phyloP scores from a whole-genome alignment of 2,329 filamentous ascomycete genomes.

The Hortaea werneckii region DNA sequence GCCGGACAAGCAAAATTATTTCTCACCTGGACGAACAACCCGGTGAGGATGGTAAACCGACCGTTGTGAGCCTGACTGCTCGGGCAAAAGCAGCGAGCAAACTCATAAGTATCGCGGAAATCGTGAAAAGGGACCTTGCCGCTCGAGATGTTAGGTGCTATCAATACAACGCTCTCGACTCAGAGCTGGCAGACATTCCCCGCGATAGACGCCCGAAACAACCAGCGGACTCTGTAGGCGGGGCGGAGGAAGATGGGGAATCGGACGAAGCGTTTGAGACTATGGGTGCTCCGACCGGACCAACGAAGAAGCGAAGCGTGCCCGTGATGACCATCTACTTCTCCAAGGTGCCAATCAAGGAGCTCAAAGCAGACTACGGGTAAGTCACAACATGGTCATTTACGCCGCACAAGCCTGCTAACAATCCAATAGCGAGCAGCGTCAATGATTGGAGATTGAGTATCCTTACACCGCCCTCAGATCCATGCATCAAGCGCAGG shows the following conservation, averaged over 20 bases:
- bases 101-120: slow-evolving; percentile 58
- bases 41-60: slow-evolving; percentile 11
- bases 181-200: slow-evolving; percentile 16
- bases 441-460: too few relatives aligned
- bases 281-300: slow-evolving; percentile 27
- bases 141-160: slow-evolving; percentile 37
- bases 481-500: too few relatives aligned
- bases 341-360: slow-evolving; percentile 43
- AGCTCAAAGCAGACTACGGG: slow-evolving; percentile 42
- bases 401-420: neutral
- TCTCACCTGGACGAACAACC: slow-evolving; percentile 9
- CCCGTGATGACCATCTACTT: slow-evolving; percentile 54
- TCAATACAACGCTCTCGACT: slow-evolving; percentile 24
- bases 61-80: slow-evolving; percentile 31
- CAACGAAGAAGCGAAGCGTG: slow-evolving; percentile 38
- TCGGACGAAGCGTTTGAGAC: slow-evolving; percentile 20
- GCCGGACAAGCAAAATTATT: slow-evolving; percentile 18
- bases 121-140: slow-evolving; percentile 34
- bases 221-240: too few relatives aligned
- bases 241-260: neutral
- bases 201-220: too few relatives aligned
- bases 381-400: slow-evolving; percentile 10
- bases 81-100: slow-evolving; percentile 43
- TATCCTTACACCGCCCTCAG: too few relatives aligned
- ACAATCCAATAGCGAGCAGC: neutral